phyloP scores from a whole-genome alignment of 257 asterid species.

The Solanum bulbocastanum region DNA sequence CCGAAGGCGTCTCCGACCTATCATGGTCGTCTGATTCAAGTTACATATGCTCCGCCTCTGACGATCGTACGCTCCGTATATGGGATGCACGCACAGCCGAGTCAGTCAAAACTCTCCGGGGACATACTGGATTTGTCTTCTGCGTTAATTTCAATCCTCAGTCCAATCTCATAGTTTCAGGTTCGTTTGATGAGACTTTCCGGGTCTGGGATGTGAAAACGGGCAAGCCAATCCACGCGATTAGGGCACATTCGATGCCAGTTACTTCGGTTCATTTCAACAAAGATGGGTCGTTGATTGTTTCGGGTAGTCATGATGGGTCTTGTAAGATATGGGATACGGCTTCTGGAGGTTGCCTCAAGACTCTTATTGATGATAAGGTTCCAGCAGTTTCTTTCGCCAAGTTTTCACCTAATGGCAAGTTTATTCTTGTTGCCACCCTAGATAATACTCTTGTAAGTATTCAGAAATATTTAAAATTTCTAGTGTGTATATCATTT shows the following conservation, averaged over 20 bases:
- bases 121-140: slow-evolving; percentile 63
- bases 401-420: slow-evolving; percentile 89
- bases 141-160: slow-evolving; percentile 76
- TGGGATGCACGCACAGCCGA: slow-evolving; percentile 79
- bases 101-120: slow-evolving; percentile 68
- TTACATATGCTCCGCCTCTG: slow-evolving; percentile 93
- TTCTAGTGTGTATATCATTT: neutral
- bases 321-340: slow-evolving; percentile 89
- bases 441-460: slow-evolving; percentile 83
- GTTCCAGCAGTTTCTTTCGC: slow-evolving; percentile 61
- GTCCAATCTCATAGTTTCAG: slow-evolving; percentile 67
- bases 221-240: slow-evolving; percentile 53
- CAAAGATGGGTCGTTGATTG: slow-evolving; percentile 75
- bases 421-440: slow-evolving; percentile 71
- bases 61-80: slow-evolving; percentile 89
- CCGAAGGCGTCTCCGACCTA: slow-evolving; percentile 75
- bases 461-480: neutral
- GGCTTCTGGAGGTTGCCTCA: slow-evolving; percentile 43
- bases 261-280: slow-evolving; percentile 76
- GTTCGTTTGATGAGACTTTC: slow-evolving; percentile 74
- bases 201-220: slow-evolving; percentile 86
- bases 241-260: slow-evolving; percentile 69
- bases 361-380: slow-evolving; percentile 68
- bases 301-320: slow-evolving; percentile 82
- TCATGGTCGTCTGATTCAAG: slow-evolving; percentile 89